Evolutionary conservation across 192 early-diverging fungal genomes (phyloP).

Genomic region (Umbelopsis ramanniana): DNA sequence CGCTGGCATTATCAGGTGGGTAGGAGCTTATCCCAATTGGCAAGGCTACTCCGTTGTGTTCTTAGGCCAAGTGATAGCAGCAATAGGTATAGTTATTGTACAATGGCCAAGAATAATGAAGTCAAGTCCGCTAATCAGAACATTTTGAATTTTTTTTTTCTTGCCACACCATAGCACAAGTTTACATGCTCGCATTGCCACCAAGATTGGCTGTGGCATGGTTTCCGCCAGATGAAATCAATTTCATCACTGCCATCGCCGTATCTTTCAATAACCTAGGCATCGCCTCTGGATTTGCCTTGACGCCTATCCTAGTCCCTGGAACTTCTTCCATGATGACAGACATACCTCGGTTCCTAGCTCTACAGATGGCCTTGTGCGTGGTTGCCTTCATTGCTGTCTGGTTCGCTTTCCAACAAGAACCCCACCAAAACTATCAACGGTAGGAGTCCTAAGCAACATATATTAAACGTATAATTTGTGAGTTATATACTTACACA

Average conservation of each 20-base stretch:
- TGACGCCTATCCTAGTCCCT: slow-evolving; percentile 44
- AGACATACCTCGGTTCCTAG: slow-evolving; percentile 43
- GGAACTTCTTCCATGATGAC: slow-evolving; percentile 25
- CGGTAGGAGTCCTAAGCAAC: neutral
- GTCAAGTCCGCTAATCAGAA: neutral
- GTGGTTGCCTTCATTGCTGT: neutral
- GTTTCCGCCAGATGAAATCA: slow-evolving; percentile 46
- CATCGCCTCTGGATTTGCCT: slow-evolving; percentile 45
- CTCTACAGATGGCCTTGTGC: slow-evolving; percentile 35
- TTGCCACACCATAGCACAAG: slow-evolving; percentile 29
- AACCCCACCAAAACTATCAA: neutral
- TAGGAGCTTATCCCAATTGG: slow-evolving; percentile 37
- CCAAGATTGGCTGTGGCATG: slow-evolving; percentile 45
- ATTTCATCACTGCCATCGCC: slow-evolving; percentile 46
- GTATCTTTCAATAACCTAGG: slow-evolving; percentile 49
- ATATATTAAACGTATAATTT: too few species aligned
- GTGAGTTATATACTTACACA: neutral
- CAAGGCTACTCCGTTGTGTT: slow-evolving; percentile 42
- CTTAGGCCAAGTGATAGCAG: slow-evolving; percentile 40
- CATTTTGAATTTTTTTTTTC: neutral
- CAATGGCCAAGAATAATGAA: too few species aligned
- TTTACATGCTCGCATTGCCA: slow-evolving; percentile 41
- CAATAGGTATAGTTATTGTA: slow-evolving; percentile 30
- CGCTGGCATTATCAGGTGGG: slow-evolving; percentile 35
- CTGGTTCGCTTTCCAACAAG: neutral